These are phyloP conservation scores for Suhomyces bolitotheri DNA, from an alignment of 1,139 yeast genomes.

Conservation along the genomic window DNA sequence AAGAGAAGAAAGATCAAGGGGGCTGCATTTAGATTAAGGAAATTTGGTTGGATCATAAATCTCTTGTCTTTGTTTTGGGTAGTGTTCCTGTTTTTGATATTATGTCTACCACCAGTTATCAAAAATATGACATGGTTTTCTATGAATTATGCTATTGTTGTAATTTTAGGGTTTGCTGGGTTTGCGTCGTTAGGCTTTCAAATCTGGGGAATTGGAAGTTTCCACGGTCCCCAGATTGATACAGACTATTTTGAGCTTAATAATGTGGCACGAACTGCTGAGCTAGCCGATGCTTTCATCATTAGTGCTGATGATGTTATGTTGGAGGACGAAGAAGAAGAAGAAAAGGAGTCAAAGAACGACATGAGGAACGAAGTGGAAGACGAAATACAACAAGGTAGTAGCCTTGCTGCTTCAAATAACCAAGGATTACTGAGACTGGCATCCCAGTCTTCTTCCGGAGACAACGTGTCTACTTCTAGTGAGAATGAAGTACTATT, in stretches of 20 bases:
- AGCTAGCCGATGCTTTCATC: conserved; percentile 14
- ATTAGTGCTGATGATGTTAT: conserved; percentile 17
- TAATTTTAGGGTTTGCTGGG: conserved; percentile 49
- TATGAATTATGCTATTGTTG: conserved; percentile 77
- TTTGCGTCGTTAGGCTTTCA: conserved; percentile 53
- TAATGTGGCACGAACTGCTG: conserved; percentile 23
- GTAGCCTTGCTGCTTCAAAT: neutral
- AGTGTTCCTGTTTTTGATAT: conserved; percentile 55
- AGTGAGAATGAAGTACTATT: conserved; percentile 9
- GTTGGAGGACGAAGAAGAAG: conserved; percentile 17
- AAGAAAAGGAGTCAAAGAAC: neutral
- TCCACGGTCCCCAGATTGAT: conserved; percentile 67
- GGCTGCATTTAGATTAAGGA: conserved; percentile 67
- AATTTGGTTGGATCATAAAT: conserved; percentile 66
- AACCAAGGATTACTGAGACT: neutral
- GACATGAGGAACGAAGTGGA: neutral
- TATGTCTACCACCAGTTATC: conserved; percentile 74
- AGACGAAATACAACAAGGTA: no score
- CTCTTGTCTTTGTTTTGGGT: conserved; percentile 63
- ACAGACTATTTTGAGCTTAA: conserved; percentile 47
- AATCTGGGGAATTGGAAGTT: conserved; percentile 60
- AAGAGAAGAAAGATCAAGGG: conserved; percentile 65
- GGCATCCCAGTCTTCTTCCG: neutral
- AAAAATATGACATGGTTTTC: conserved; percentile 56
- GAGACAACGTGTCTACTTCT: no score